phyloP scores from a whole-genome alignment of 352 stramenopile genomes.

The Elongisporangium prolatum region DNA sequence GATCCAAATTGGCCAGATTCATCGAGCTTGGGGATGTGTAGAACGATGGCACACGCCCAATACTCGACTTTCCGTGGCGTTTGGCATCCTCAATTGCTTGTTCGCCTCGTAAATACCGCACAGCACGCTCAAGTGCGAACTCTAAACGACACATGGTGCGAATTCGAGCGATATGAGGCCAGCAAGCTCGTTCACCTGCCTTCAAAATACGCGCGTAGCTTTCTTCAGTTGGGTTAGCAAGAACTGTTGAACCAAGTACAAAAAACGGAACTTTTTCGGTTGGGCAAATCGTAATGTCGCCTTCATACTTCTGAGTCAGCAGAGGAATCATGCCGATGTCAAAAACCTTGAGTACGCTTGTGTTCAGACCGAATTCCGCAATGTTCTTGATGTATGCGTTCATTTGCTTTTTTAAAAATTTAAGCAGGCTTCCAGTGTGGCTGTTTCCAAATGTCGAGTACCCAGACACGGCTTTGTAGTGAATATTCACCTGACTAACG shows the following conservation, averaged over 20 bases:
- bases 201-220: slow-evolving; percentile 68
- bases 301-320: slow-evolving; percentile 95
- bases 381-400: slow-evolving; percentile 89
- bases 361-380: slow-evolving; percentile 82
- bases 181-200: slow-evolving; percentile 90
- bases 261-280: slow-evolving; percentile 68
- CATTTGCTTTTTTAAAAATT: slow-evolving; percentile 95
- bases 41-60: slow-evolving; percentile 81
- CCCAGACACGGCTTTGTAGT: slow-evolving; percentile 84
- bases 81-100: slow-evolving; percentile 79
- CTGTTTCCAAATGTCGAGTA: slow-evolving; percentile 68
- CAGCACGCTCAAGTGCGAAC: slow-evolving; percentile 91
- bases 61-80: slow-evolving; percentile 57
- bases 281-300: slow-evolving; percentile 97
- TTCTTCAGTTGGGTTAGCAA: slow-evolving; percentile 74
- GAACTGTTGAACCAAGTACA: slow-evolving; percentile 26
- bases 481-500: slow-evolving; percentile 92
- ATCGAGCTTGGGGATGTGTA: slow-evolving; percentile 86
- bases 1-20: slow-evolving; percentile 74
- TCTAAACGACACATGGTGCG: slow-evolving; percentile 96
- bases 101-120: slow-evolving; percentile 75
- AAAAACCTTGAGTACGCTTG: slow-evolving; percentile 77
- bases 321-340: slow-evolving; percentile 78
- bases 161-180: slow-evolving; percentile 93
- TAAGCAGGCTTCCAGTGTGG: slow-evolving; percentile 82